Percentiles rank a stretch among this genome's conserved stretches.
Evolutionary conservation across 441 rosid genomes (phyloP).

Genomic region (Arabidopsis hybrid): DNA sequence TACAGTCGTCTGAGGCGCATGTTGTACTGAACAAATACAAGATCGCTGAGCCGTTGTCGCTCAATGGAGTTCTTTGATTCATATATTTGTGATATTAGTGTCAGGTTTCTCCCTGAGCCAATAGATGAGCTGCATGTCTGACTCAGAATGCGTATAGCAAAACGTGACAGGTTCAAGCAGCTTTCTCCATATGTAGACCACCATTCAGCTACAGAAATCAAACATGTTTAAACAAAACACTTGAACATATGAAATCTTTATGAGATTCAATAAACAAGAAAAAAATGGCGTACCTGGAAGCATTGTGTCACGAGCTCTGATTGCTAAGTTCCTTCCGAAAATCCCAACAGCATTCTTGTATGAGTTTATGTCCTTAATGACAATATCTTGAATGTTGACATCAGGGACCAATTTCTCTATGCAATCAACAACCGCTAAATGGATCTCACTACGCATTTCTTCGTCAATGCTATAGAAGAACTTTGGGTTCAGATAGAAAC

Average conservation of each 20-base stretch:
- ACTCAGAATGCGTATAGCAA: conserved; percentile 78
- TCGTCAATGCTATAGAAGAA: conserved; percentile 80
- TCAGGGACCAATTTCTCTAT: conserved; percentile 85
- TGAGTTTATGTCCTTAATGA: conserved; percentile 67
- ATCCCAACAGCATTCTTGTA: conserved; percentile 86
- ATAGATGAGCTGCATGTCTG: conserved; percentile 73
- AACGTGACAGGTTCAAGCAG: conserved; percentile 84
- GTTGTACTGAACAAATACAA: conserved; percentile 67
- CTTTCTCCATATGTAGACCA: conserved; percentile 95
- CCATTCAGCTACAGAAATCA: conserved; percentile 75
- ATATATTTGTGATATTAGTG: conserved; percentile 54
- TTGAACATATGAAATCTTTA: background rate
- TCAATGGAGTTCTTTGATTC: conserved; percentile 66
- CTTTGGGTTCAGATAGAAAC: conserved; percentile 91
- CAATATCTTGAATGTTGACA: conserved; percentile 69
- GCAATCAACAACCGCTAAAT: conserved; percentile 83
- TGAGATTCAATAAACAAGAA: background rate
- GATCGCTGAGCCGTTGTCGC: conserved; percentile 63
- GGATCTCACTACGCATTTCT: conserved; percentile 67
- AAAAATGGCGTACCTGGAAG: conserved; percentile 70
- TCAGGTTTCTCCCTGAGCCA: conserved; percentile 50
- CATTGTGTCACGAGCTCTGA: conserved; percentile 82
- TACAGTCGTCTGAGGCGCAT: conserved; percentile 61
- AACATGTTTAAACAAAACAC: background rate
- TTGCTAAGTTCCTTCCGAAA: conserved; percentile 90